Evolutionary conservation across 495 filamentous ascomycete species (phyloP).

Genomic region (Glonium stellatum): DNA sequence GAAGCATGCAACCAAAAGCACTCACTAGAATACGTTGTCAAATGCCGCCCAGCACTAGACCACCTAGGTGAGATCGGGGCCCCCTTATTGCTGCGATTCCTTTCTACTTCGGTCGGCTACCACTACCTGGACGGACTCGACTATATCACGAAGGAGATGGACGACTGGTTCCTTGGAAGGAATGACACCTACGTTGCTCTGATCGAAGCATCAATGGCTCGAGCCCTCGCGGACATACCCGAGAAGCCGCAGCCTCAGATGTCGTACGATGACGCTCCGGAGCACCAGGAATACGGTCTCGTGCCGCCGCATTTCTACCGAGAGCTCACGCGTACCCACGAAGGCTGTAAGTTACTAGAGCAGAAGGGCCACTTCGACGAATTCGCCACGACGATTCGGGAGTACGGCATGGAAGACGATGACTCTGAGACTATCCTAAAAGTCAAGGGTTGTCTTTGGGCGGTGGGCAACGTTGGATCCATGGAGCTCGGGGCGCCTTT

Average conservation of each 20-base stretch:
- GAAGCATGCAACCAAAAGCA: conserved; percentile 90
- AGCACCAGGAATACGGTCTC: conserved; percentile 53
- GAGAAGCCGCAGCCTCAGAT: conserved; percentile 43
- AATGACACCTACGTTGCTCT: conserved; percentile 91
- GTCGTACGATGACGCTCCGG: conserved; percentile 48
- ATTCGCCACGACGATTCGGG: conserved; percentile 79
- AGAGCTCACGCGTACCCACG: conserved; percentile 83
- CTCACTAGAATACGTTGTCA: conserved; percentile 89
- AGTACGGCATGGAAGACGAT: conserved; percentile 72
- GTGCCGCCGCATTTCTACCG: conserved; percentile 97
- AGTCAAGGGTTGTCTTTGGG: conserved; percentile 96
- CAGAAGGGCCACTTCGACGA: conserved; percentile 95
- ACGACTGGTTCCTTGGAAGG: conserved; percentile 95
- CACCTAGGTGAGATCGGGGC: conserved; percentile 96
- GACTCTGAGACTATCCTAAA: conserved; percentile 85
- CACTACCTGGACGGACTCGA: conserved; percentile 95
- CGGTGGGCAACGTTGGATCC: conserved; percentile 92
- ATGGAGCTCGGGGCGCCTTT: conserved; percentile 97
- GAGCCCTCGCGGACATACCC: conserved; percentile 62
- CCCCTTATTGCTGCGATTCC: conserved; percentile 81
- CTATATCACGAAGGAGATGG: conserved; percentile 98
- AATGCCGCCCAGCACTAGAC: conserved; percentile 90
- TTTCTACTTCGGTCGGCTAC: conserved; percentile 93
- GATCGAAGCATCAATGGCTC: conserved; percentile 92
- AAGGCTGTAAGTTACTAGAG: conserved; percentile 81